Conservation (phyloP, 83 land plant species). For the Picea engelmannii region DNA sequence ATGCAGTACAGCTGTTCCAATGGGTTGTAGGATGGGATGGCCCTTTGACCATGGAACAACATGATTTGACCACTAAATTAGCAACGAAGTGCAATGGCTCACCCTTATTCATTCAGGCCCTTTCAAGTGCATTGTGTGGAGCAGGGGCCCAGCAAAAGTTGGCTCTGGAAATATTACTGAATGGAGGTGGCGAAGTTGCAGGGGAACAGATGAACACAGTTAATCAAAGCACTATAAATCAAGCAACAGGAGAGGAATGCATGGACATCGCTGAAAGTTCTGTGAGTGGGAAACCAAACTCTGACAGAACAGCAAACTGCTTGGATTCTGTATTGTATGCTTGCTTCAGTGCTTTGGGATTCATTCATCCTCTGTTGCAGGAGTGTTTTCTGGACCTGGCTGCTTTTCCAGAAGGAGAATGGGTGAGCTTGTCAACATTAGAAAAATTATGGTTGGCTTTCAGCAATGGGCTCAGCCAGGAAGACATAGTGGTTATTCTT, state of each 20-base stretch:
- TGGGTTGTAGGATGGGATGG: constrained; percentile 17
- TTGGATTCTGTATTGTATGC: background rate
- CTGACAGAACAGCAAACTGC: background rate
- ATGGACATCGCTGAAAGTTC: background rate
- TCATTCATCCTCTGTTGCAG: constrained; percentile 25
- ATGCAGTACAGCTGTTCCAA: constrained; percentile 15
- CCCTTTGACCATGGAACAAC: background rate
- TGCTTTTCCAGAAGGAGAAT: constrained; percentile 32
- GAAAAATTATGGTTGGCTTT: constrained; percentile 18
- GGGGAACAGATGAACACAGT: background rate
- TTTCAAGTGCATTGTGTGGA: constrained; percentile 6
- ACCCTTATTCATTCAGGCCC: constrained; percentile 16
- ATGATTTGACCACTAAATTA: background rate
- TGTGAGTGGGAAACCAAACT: background rate
- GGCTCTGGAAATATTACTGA: background rate
- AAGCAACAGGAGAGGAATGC: background rate
- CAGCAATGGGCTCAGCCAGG: constrained; percentile 19
- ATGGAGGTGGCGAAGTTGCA: background rate
- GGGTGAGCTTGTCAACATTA: constrained; percentile 16
- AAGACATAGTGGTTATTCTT: constrained; percentile 18
- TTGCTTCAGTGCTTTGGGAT: constrained; percentile 20
- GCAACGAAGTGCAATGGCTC: constrained; percentile 15
- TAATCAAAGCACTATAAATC: background rate
- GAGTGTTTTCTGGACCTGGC: constrained; percentile 29
- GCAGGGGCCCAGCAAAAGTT: background rate